phyloP scores from a whole-genome alignment of 1,284 basidiomycete genomes.

The Thelephora terrestris region DNA sequence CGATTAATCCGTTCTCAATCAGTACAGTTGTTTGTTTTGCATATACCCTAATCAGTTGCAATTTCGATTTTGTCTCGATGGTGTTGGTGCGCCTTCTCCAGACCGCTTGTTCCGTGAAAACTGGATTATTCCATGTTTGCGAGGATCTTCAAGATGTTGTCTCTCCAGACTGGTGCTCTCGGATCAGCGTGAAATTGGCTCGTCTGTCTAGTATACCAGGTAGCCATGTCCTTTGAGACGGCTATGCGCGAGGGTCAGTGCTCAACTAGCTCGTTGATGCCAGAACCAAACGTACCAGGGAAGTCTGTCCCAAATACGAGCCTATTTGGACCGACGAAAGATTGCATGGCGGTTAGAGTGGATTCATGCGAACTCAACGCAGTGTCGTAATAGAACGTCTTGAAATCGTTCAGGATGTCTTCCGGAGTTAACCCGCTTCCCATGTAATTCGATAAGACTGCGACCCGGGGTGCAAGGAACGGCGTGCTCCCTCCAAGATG shows the following conservation, averaged over 20 bases:
- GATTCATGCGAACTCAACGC: constrained; percentile 48
- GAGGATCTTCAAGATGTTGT: constrained; percentile 5
- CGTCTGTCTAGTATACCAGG: constrained; percentile 49
- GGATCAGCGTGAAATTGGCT: constrained; percentile 32
- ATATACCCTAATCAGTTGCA: too few relatives aligned
- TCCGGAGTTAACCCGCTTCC: constrained; percentile 46
- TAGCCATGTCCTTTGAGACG: constrained; percentile 40
- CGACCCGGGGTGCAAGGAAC: constrained; percentile 54
- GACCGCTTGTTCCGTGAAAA: too few relatives aligned
- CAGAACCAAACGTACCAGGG: constrained; percentile 37
- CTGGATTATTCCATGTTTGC: not conserved
- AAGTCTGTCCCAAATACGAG: constrained; percentile 67
- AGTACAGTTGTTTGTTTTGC: too few relatives aligned
- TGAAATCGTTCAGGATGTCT: constrained; percentile 57
- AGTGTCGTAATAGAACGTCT: constrained; percentile 60
- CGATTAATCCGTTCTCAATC: too few relatives aligned
- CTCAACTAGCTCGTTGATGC: not conserved
- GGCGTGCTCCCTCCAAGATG: constrained; percentile 57
- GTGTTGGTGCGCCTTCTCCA: too few relatives aligned
- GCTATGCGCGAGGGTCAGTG: constrained; percentile 27
- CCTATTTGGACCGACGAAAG: constrained; percentile 35
- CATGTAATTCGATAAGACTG: constrained; percentile 55
- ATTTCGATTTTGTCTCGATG: too few relatives aligned
- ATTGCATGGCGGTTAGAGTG: constrained; percentile 38
- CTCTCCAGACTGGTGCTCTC: constrained; percentile 26